Percentiles rank a stretch among this genome's conserved stretches.
Evolutionary conservation across 495 filamentous ascomycete genomes (phyloP).

Genomic region (Penicillium verhagenii): DNA sequence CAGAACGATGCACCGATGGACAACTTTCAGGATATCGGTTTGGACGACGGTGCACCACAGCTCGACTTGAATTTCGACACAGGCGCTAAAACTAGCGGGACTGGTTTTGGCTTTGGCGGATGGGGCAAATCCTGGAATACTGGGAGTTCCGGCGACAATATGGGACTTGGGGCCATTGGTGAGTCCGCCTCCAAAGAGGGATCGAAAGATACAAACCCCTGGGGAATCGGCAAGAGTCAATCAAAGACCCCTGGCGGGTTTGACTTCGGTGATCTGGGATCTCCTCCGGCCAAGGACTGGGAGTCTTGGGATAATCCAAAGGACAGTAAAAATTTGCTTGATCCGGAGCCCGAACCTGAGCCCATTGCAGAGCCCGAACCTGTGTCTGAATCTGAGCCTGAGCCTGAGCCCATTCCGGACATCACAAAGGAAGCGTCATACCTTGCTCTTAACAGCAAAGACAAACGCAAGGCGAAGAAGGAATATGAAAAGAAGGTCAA

Average conservation of each 20-base stretch:
- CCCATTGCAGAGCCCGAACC: conserved; percentile 14
- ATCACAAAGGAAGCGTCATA: conserved; percentile 17
- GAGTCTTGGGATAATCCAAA: conserved; percentile 20
- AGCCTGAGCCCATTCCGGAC: conserved; percentile 12
- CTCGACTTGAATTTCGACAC: conserved; percentile 46
- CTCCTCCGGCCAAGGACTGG: conserved; percentile 25
- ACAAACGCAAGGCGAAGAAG: conserved; percentile 36
- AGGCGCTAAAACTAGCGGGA: conserved; percentile 30
- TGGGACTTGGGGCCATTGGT: conserved; percentile 33
- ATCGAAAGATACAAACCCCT: conserved; percentile 41
- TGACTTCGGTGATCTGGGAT: conserved; percentile 46
- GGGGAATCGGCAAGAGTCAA: conserved; percentile 42
- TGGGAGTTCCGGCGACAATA: conserved; percentile 26
- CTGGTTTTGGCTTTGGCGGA: conserved; percentile 42
- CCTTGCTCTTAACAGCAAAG: conserved; percentile 26
- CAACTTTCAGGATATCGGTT: conserved; percentile 47
- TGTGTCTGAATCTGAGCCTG: conserved; percentile 7
- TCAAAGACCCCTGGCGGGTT: conserved; percentile 40
- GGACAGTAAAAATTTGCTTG: conserved; percentile 31
- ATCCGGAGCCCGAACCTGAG: conserved; percentile 27
- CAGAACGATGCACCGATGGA: conserved; percentile 30
- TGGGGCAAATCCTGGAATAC: conserved; percentile 47
- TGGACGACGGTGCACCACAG: conserved; percentile 43
- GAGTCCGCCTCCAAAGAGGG: conserved; percentile 34
- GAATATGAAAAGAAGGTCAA: conserved; percentile 26